Evolutionary conservation across 1,284 basidiomycete genomes (phyloP).

Genomic region (Papiliotrema fonsecae): DNA sequence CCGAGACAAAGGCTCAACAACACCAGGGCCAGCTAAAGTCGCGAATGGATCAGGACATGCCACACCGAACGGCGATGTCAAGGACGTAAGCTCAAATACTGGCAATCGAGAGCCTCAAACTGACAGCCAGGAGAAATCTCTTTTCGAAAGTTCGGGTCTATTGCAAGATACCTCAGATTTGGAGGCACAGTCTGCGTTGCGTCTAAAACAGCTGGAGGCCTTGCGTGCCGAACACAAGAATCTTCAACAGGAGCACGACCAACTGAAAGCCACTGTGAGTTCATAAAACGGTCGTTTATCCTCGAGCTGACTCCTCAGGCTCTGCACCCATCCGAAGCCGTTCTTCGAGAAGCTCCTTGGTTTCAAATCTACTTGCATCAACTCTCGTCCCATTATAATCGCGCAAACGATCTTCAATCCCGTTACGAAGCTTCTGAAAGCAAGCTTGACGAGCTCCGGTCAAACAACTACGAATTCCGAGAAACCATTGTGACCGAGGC

Average conservation of each 20-base stretch:
- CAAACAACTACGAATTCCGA: slow-evolving; percentile 37
- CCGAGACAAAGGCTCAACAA: slow-evolving; percentile 12
- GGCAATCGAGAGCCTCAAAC: too few relatives aligned
- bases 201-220: slow-evolving; percentile 27
- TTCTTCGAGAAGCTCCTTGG: slow-evolving; percentile 36
- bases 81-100: slow-evolving; percentile 16
- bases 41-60: slow-evolving; percentile 39
- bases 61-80: slow-evolving; percentile 53
- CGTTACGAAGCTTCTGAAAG: slow-evolving; percentile 30
- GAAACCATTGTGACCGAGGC: slow-evolving; percentile 35
- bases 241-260: slow-evolving; percentile 36
- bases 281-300: not conserved
- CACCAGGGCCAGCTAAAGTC: slow-evolving; percentile 55
- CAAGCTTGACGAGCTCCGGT: slow-evolving; percentile 34
- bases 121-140: slow-evolving; percentile 1
- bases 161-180: slow-evolving; percentile 32
- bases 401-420: slow-evolving; percentile 30
- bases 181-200: slow-evolving; percentile 28
- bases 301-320: slow-evolving; percentile 14
- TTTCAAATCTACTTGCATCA: slow-evolving; percentile 43
- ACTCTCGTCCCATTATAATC: slow-evolving; percentile 25
- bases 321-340: slow-evolving; percentile 32
- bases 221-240: slow-evolving; percentile 26
- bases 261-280: slow-evolving; percentile 26
- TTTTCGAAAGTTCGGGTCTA: not conserved